These are phyloP conservation scores for Cyclotella cryptica DNA, from an alignment of 108 stramenopile species.

Conservation along the genomic window DNA sequence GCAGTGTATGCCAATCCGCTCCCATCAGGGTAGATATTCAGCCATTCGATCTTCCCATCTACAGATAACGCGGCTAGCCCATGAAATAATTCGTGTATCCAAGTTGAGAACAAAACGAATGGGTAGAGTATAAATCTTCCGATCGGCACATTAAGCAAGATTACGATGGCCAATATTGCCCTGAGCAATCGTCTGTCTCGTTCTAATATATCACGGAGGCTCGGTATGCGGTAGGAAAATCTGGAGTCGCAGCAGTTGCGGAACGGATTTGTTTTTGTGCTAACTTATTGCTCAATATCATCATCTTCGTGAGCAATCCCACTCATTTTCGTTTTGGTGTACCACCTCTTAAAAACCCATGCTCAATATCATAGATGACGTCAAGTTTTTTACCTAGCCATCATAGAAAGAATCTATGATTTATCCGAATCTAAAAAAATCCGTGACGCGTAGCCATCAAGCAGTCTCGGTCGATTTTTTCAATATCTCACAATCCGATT, in stretches of 20 bases:
- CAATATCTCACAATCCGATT: too few species aligned
- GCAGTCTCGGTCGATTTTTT: too few species aligned
- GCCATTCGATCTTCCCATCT: constrained; percentile 21
- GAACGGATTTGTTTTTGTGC: not conserved
- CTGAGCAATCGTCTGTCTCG: constrained; percentile 59
- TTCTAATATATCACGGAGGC: constrained; percentile 30
- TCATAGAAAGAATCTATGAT: too few species aligned
- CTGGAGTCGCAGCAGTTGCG: constrained; percentile 12
- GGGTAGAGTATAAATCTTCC: constrained; percentile 62
- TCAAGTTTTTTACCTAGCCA: too few species aligned
- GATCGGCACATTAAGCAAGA: constrained; percentile 54
- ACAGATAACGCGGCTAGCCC: constrained; percentile 52
- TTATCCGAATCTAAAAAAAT: too few species aligned
- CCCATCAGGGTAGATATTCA: constrained; percentile 65
- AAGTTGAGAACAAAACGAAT: constrained; percentile 67
- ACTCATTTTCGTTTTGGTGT: too few species aligned
- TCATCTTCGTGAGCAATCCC: too few species aligned
- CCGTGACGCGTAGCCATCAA: too few species aligned
- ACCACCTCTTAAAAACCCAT: too few species aligned
- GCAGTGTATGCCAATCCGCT: constrained; percentile 62
- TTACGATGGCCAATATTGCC: constrained; percentile 50
- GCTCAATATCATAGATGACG: too few species aligned
- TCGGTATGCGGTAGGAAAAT: constrained; percentile 37
- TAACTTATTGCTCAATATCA: too few species aligned
- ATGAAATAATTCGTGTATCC: constrained; percentile 76